Conservation (phyloP, 2,329 filamentous ascomycete species). For the Microcera coccophila region DNA sequence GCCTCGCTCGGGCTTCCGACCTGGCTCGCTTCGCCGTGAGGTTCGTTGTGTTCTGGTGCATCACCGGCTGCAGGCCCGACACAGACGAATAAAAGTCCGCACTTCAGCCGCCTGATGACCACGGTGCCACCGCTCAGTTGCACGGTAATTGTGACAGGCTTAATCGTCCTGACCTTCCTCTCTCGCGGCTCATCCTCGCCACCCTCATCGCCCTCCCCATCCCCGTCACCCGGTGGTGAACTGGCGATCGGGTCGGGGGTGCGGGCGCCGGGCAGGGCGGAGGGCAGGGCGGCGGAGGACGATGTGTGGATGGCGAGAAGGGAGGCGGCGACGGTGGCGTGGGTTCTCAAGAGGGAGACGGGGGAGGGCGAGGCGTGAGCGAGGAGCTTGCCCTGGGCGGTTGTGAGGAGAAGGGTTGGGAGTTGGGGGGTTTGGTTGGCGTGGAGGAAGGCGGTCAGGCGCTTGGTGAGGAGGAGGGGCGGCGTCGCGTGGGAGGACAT, state of each 20-base stretch:
- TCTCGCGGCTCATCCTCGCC: slow-evolving; percentile 14
- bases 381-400: slow-evolving; percentile 59
- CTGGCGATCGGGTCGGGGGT: slow-evolving; percentile 24
- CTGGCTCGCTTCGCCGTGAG: slow-evolving; percentile 34
- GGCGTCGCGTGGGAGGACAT: slow-evolving; percentile 45
- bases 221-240: slow-evolving; percentile 23
- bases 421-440: slow-evolving; percentile 55
- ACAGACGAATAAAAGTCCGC: slow-evolving; percentile 60
- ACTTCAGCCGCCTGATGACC: slow-evolving; percentile 54
- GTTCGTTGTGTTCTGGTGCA: slow-evolving; percentile 12
- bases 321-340: slow-evolving; percentile 61
- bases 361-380: slow-evolving; percentile 56
- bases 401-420: slow-evolving; percentile 58
- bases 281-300: slow-evolving; percentile 39
- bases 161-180: slow-evolving; percentile 21
- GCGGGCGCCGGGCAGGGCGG: slow-evolving; percentile 38
- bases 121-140: slow-evolving; percentile 58
- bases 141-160: slow-evolving; percentile 49
- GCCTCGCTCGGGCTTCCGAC: slow-evolving; percentile 40
- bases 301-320: slow-evolving; percentile 57
- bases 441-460: slow-evolving; percentile 59
- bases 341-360: slow-evolving; percentile 56
- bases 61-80: slow-evolving; percentile 45
- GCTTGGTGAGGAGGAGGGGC: slow-evolving; percentile 62
- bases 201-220: slow-evolving; percentile 21